These are phyloP conservation scores for Tetraselmis chui DNA, from an alignment of 139 green algal genomes.

Conservation along the genomic window DNA sequence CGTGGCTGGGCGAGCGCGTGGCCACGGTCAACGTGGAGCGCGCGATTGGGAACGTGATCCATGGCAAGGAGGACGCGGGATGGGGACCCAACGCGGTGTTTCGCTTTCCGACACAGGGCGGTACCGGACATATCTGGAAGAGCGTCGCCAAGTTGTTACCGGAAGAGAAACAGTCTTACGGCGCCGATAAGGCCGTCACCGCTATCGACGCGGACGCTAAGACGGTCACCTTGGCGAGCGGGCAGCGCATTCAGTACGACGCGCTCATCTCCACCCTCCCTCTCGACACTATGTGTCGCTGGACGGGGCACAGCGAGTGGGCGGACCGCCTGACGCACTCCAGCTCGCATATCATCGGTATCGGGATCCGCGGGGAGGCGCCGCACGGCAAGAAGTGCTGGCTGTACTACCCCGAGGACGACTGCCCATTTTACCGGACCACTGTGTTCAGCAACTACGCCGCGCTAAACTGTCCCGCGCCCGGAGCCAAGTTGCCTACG, in stretches of 20 bases:
- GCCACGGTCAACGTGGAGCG: slow-evolving; percentile 77
- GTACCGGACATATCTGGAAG: slow-evolving; percentile 87
- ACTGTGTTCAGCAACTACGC: slow-evolving; percentile 91
- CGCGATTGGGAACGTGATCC: slow-evolving; percentile 80
- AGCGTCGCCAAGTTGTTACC: slow-evolving; percentile 73
- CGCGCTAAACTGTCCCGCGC: slow-evolving; percentile 64
- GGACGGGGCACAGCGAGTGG: slow-evolving; percentile 58
- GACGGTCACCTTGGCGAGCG: slow-evolving; percentile 36
- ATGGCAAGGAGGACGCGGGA: slow-evolving; percentile 75
- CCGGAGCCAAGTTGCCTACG: slow-evolving; percentile 53
- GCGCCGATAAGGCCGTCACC: slow-evolving; percentile 30
- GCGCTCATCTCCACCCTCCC: slow-evolving; percentile 74
- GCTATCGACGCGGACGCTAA: slow-evolving; percentile 67
- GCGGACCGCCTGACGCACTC: slow-evolving; percentile 64
- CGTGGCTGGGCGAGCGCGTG: slow-evolving; percentile 88
- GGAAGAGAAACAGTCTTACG: slow-evolving; percentile 42
- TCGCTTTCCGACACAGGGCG: slow-evolving; percentile 71
- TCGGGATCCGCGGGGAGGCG: slow-evolving; percentile 55
- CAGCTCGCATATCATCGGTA: slow-evolving; percentile 74
- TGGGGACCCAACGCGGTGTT: slow-evolving; percentile 91
- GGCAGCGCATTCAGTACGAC: slow-evolving; percentile 41
- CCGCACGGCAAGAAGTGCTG: slow-evolving; percentile 86
- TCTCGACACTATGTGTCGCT: slow-evolving; percentile 65
- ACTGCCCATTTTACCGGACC: slow-evolving; percentile 86
- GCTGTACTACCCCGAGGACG: slow-evolving; percentile 85